phyloP scores from a whole-genome alignment of 192 early-diverging fungal genomes.

The Allomyces macrogynus region DNA sequence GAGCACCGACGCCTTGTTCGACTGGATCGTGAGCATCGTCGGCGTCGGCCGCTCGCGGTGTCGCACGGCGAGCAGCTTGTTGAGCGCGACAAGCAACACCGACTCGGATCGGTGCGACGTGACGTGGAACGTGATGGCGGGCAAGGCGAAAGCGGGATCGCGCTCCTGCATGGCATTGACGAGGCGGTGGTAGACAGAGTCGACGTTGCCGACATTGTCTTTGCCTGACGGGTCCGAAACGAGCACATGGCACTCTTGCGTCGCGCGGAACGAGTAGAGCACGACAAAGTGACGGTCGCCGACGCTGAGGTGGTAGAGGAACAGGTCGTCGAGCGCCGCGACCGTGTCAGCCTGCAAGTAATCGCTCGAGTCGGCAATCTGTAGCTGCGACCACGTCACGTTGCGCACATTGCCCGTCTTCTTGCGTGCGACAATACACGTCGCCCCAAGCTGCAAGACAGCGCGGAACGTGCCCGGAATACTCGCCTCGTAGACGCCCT shows the following conservation, averaged over 20 bases:
- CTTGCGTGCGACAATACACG: conserved; percentile 15
- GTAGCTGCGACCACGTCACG: neutral
- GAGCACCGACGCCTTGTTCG: neutral
- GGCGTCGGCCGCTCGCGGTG: conserved; percentile 38
- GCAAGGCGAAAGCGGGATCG: neutral
- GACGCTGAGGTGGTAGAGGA: conserved; percentile 49
- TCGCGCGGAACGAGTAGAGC: neutral
- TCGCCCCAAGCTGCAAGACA: conserved; percentile 54
- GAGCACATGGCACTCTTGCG: neutral
- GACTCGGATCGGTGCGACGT: conserved; percentile 23
- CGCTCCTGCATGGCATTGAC: too few species aligned
- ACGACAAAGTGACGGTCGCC: neutral
- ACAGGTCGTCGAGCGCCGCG: conserved; percentile 36
- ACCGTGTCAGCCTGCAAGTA: conserved; percentile 7
- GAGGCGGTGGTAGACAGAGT: neutral
- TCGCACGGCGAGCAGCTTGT: conserved; percentile 34
- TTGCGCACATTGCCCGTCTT: neutral
- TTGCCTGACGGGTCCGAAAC: neutral
- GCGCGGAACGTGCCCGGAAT: conserved; percentile 60
- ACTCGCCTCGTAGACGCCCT: conserved; percentile 89
- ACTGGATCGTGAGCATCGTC: conserved; percentile 26
- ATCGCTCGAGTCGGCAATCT: neutral
- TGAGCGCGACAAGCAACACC: conserved; percentile 33
- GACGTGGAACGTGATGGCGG: conserved; percentile 16
- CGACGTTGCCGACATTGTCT: neutral